Conservation (phyloP, 352 stramenopile genomes). For the Pythium scleroteichum region DNA sequence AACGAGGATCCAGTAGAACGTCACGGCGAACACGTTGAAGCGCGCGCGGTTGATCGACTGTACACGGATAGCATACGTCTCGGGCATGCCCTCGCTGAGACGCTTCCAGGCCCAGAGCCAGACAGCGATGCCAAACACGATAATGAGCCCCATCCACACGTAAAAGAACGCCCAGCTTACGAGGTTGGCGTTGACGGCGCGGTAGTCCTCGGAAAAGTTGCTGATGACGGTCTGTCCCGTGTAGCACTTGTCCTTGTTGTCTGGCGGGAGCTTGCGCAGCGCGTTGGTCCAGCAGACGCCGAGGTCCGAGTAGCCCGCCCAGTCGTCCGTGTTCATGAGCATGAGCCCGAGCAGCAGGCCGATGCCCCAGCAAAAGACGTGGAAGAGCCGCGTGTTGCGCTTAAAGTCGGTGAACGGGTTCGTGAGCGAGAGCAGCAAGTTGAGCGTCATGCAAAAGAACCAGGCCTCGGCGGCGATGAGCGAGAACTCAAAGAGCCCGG, state of each 20-base stretch:
- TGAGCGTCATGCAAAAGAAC: conserved; percentile 91
- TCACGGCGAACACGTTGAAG: conserved; percentile 89
- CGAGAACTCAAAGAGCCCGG: conserved; percentile 84
- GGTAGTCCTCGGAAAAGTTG: conserved; percentile 69
- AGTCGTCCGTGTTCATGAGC: conserved; percentile 74
- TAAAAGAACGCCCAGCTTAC: conserved; percentile 89
- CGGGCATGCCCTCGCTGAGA: conserved; percentile 85
- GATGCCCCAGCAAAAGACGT: conserved; percentile 82
- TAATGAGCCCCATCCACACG: conserved; percentile 84
- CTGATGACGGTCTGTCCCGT: conserved; percentile 46
- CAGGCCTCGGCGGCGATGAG: conserved; percentile 83
- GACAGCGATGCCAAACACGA: conserved; percentile 76
- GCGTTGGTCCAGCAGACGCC: conserved; percentile 88
- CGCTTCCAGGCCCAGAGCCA: conserved; percentile 87
- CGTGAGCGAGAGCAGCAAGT: conserved; percentile 84
- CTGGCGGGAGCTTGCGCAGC: conserved; percentile 54
- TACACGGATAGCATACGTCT: conserved; percentile 83
- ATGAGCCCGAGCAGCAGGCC: conserved; percentile 61
- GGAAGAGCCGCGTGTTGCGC: conserved; percentile 80
- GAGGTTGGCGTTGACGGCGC: conserved; percentile 82
- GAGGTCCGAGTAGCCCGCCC: conserved; percentile 84
- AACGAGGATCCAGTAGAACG: conserved; percentile 87
- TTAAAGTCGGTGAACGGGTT: conserved; percentile 92
- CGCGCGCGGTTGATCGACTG: conserved; percentile 86
- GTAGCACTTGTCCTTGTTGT: conserved; percentile 37